These are phyloP conservation scores for Kwoniella europaea DNA, from an alignment of 768 basidiomycete species.

Conservation along the genomic window DNA sequence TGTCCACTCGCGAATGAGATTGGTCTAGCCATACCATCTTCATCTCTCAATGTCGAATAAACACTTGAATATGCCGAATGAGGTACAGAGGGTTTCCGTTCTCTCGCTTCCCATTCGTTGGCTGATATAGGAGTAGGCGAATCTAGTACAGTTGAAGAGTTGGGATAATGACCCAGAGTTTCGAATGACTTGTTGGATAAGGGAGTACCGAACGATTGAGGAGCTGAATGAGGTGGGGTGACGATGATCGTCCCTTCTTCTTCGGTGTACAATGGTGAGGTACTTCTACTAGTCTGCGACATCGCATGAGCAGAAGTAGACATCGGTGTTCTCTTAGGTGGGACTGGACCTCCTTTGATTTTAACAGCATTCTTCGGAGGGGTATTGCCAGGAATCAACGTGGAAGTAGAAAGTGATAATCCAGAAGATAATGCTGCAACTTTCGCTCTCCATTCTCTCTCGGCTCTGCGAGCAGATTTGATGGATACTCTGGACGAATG, in stretches of 20 bases:
- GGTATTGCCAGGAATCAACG: neutral
- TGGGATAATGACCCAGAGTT: constrained; percentile 28
- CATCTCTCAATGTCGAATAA: constrained; percentile 5
- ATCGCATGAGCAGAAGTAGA: neutral
- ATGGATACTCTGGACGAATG: constrained; percentile 19
- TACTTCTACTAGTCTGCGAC: constrained; percentile 12
- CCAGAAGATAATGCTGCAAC: constrained; percentile 37
- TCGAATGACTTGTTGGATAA: constrained; percentile 24
- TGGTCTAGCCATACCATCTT: constrained; percentile 13
- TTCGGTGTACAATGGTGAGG: constrained; percentile 6
- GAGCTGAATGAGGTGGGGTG: constrained; percentile 15
- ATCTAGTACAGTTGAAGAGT: neutral
- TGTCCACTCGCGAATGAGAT: constrained; percentile 2
- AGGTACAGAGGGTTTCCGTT: constrained; percentile 30
- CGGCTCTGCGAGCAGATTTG: constrained; percentile 35
- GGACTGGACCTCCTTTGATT: constrained; percentile 30
- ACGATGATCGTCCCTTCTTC: constrained; percentile 13
- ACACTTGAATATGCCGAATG: constrained; percentile 23
- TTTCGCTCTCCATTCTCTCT: constrained; percentile 46
- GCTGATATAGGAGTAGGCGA: constrained; percentile 8
- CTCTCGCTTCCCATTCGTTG: neutral
- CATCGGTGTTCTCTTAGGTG: constrained; percentile 24
- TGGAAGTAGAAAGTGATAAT: neutral
- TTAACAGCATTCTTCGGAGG: neutral
- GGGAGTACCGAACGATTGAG: constrained; percentile 2